Conservation (phyloP, 768 basidiomycete species). For the Collybiopsis luxurians region DNA sequence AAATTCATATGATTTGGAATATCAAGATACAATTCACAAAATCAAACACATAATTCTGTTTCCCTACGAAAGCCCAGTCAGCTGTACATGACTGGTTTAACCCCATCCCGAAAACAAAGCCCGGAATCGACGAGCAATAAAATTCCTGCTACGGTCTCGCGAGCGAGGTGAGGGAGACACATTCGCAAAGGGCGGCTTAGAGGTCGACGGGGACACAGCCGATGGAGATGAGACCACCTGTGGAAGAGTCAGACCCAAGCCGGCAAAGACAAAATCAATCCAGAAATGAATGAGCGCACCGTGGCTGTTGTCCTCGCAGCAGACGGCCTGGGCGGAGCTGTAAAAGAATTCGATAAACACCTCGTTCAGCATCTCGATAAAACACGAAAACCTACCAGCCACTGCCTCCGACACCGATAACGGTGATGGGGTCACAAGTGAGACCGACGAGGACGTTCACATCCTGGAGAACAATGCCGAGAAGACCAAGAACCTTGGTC, state of each 20-base stretch:
- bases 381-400: not conserved
- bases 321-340: not conserved
- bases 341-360: not conserved
- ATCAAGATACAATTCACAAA: no score
- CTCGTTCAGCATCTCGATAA: no score
- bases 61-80: no score
- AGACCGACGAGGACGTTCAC: slow-evolving; percentile 1
- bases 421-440: slow-evolving; percentile 1
- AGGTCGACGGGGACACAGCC: not conserved
- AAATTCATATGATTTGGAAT: no score
- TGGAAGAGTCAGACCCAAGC: not conserved
- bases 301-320: not conserved
- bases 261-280: not conserved
- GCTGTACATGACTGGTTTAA: no score
- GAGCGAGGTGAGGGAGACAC: no score
- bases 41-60: no score
- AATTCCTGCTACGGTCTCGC: no score
- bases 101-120: no score
- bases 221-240: not conserved
- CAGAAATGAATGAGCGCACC: not conserved
- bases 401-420: not conserved
- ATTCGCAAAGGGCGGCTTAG: slow-evolving; percentile 11
- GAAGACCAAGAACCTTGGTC: not conserved
- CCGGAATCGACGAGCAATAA: no score
- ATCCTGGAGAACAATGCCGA: slow-evolving; percentile 5